Evolutionary conservation across 495 filamentous ascomycete genomes (phyloP).

Genomic region (Xylaria venustula): DNA sequence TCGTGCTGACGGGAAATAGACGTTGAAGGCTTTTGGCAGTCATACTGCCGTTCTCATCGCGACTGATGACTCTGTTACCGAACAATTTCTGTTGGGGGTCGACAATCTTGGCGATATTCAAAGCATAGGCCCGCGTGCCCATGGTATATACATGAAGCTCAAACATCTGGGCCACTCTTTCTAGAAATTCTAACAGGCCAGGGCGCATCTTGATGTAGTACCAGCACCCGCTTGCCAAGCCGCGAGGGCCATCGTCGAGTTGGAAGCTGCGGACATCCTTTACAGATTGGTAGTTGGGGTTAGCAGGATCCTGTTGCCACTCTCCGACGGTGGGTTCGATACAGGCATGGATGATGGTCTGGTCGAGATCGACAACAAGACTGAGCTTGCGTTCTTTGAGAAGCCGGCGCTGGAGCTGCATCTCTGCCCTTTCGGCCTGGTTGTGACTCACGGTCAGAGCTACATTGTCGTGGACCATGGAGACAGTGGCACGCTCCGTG

Average conservation of each 20-base stretch:
- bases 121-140: slow-evolving; percentile 93
- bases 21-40: slow-evolving; percentile 86
- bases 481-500: slow-evolving; percentile 81
- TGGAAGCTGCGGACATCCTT: slow-evolving; percentile 86
- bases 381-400: slow-evolving; percentile 78
- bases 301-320: slow-evolving; percentile 84
- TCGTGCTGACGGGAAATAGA: slow-evolving; percentile 93
- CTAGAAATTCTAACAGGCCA: slow-evolving; percentile 78
- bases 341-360: slow-evolving; percentile 97
- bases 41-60: slow-evolving; percentile 93
- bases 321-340: slow-evolving; percentile 95
- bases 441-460: slow-evolving; percentile 68
- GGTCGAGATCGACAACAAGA: slow-evolving; percentile 94
- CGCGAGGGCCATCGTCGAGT: slow-evolving; percentile 78
- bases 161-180: slow-evolving; percentile 75
- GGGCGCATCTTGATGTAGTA: slow-evolving; percentile 99
- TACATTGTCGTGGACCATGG: slow-evolving; percentile 89
- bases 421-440: slow-evolving; percentile 78
- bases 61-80: slow-evolving; percentile 89
- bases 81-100: slow-evolving; percentile 90
- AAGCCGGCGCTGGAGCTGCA: slow-evolving; percentile 79
- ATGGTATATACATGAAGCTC: slow-evolving; percentile 99
- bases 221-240: slow-evolving; percentile 65
- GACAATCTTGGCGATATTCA: slow-evolving; percentile 87
- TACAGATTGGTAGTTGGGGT: slow-evolving; percentile 88